Evolutionary conservation across 2,329 filamentous ascomycete species (phyloP), one percentile per base, ranked within the genome.

Genomic region (Diaporthe destruens): DNA sequence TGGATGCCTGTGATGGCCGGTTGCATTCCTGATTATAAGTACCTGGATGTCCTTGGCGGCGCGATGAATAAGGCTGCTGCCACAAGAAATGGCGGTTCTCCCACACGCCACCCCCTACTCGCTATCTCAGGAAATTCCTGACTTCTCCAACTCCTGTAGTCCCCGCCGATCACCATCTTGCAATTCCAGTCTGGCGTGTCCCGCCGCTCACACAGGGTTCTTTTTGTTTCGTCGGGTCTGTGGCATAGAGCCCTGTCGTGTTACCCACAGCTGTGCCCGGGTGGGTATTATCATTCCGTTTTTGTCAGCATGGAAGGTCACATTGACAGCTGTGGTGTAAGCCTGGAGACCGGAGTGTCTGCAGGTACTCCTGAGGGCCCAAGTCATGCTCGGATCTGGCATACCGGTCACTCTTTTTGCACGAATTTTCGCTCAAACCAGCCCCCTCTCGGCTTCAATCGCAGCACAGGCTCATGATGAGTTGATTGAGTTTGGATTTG

Each of bases 21-120:
- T 39, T 18, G 61, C n/a, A 42, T 66, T 66, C 61, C 3, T 53
- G 32, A 32, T 66, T 66, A 66, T 66, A 66, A 66, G 61, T 66
- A 66, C 32, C 32, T 39, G 47, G 25, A 53, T 39, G 61, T 18
- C 32, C 14, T 36, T 23, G 29, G 44, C 61, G 61, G 47, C 61
- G 47, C 39, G 1, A 12, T 39, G 47, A 53, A 66, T 32, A 36
- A 51, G 44, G 47, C 47, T 14, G 47, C n/a, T 53, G 39, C 32
- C 61, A 39, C 29, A 14, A 25, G 61, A 32, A n/a, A 53, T 20
- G 7, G 44, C 32, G 47, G 47, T 39, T 66, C n/a, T 39, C 32
- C 47, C n/a, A 16, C 16, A 18, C 39, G 16, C 39, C 12, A 18
- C n/a, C 47, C 61, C 47, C 47, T 25, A 32, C 47, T 44, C 47